These are phyloP conservation scores for Paracorniculantispora psalliotae DNA, from an alignment of 2,329 filamentous ascomycete species.

Conservation along the genomic window DNA sequence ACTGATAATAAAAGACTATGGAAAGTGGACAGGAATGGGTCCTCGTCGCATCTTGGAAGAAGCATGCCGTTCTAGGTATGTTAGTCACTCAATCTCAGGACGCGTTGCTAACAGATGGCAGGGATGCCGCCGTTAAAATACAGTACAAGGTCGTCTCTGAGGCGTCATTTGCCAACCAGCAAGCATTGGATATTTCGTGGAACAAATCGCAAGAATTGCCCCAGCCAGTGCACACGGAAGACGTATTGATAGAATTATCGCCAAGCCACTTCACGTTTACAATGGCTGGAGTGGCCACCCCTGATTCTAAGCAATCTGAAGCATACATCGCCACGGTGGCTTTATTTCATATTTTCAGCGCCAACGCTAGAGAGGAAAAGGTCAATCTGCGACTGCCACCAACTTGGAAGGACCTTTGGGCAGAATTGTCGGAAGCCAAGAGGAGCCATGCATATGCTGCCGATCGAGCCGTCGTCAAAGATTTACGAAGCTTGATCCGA, in stretches of 20 bases:
- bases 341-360: conserved; percentile 74
- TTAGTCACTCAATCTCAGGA: background rate
- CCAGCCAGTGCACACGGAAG: conserved; percentile 27
- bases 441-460: conserved; percentile 64
- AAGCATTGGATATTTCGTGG: conserved; percentile 72
- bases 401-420: conserved; percentile 81
- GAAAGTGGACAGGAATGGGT: conserved; percentile 70
- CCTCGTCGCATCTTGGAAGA: conserved; percentile 78
- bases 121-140: conserved; percentile 66
- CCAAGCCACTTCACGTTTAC: conserved; percentile 59
- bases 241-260: conserved; percentile 41
- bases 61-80: conserved; percentile 72
- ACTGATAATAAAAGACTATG: conserved; percentile 73
- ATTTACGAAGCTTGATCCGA: conserved; percentile 65
- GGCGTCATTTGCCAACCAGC: conserved; percentile 68
- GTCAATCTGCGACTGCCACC: conserved; percentile 71
- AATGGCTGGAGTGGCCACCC: conserved; percentile 70
- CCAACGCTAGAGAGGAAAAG: conserved; percentile 81
- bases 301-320: conserved; percentile 77
- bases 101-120: conserved; percentile 26
- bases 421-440: conserved; percentile 66
- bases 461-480: conserved; percentile 65
- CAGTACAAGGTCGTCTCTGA: conserved; percentile 66
- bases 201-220: conserved; percentile 62
- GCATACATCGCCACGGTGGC: conserved; percentile 77